phyloP scores from a whole-genome alignment of 805 yeast species.

The Wickerhamomyces queroliae region DNA sequence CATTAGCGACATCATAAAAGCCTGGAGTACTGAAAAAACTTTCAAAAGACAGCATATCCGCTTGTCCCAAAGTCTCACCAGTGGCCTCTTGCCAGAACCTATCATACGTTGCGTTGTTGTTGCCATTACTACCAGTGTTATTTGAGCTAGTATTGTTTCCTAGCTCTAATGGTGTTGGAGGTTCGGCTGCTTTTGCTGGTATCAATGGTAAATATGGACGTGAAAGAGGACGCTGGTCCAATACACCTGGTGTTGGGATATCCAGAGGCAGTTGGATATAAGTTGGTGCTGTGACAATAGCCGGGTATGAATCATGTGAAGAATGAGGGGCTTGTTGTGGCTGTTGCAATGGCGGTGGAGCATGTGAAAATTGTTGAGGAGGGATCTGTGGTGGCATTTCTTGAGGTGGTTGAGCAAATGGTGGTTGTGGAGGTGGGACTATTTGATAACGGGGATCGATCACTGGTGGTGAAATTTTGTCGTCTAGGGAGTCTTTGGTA shows the following conservation, averaged over 20 bases:
- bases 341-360: background rate
- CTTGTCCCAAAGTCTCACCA: background rate
- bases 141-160: too few relatives aligned
- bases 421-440: too few relatives aligned
- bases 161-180: background rate
- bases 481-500: too few relatives aligned
- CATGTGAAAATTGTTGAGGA: background rate
- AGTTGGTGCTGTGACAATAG: background rate
- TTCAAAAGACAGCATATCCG: background rate
- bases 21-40: constrained; percentile 1
- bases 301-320: background rate
- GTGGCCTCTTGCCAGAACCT: background rate
- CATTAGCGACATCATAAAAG: background rate
- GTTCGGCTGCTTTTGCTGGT: background rate
- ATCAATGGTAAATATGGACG: background rate
- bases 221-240: background rate
- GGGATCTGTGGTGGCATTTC: background rate
- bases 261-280: too few relatives aligned
- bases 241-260: background rate
- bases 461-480: too few relatives aligned
- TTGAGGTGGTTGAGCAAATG: background rate
- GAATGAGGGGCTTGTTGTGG: background rate
- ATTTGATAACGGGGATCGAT: too few relatives aligned
- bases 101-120: too few relatives aligned
- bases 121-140: background rate